A percentile compares a stretch with the other conserved stretches of the same genome.
Conservation (phyloP, 306 rosid genomes). For the Phaseolus lunatus region DNA sequence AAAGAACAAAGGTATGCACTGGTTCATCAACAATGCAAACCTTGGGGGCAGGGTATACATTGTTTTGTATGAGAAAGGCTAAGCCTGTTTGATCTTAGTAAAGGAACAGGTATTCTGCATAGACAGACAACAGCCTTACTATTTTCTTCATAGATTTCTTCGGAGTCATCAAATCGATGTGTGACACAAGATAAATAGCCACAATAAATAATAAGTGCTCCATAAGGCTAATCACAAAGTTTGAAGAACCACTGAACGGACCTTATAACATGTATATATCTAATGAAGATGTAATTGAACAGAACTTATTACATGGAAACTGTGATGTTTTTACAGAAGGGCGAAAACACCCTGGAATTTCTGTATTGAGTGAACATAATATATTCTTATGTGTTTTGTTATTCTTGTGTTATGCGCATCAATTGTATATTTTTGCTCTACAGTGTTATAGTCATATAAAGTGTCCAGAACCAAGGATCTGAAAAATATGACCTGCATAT, state of each 20-base stretch:
- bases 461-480: not conserved
- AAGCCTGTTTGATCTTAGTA: slow-evolving; percentile 24
- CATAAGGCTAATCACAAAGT: not conserved
- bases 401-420: slow-evolving; percentile 2
- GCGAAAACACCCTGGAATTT: not conserved
- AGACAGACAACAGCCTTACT: slow-evolving; percentile 24
- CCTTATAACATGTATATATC: not conserved
- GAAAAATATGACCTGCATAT: not conserved
- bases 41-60: not conserved
- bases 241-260: slow-evolving; percentile 25
- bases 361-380: not conserved
- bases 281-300: not conserved
- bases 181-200: slow-evolving; percentile 7
- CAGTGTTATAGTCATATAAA: not conserved
- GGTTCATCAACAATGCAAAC: slow-evolving; percentile 27
- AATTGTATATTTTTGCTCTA: slow-evolving; percentile 17
- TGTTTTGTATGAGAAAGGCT: not conserved
- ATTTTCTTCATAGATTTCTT: slow-evolving; percentile 10
- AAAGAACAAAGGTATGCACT: slow-evolving; percentile 70
- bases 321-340: slow-evolving; percentile 8
- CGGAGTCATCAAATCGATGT: slow-evolving; percentile 5
- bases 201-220: not conserved
- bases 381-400: slow-evolving; percentile 7
- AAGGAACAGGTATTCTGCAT: not conserved
- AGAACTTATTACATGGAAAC: not conserved